Evolutionary conservation across 2,329 filamentous ascomycete species (phyloP).

Genomic region (Lachnellula arida): DNA sequence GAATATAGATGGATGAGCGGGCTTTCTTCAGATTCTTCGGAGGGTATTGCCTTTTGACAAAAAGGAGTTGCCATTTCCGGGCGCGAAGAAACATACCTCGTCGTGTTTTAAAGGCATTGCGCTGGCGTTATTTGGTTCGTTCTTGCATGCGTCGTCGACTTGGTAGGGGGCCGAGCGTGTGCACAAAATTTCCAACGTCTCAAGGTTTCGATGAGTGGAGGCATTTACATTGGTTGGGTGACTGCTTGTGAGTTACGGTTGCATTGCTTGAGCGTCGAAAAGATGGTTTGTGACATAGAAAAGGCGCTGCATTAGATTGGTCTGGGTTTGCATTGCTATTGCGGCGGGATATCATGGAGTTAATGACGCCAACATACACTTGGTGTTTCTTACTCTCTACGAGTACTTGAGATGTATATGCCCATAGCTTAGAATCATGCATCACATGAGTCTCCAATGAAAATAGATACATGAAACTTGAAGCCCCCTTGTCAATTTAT

Average conservation of each 20-base stretch:
- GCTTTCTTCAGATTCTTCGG: constrained; percentile 18
- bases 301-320: constrained; percentile 12
- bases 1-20: constrained; percentile 7
- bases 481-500: too few relatives aligned
- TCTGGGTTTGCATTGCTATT: neutral
- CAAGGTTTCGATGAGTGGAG: neutral
- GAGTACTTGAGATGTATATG: too few relatives aligned
- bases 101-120: constrained; percentile 14
- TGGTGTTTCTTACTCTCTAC: neutral
- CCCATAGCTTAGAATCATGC: too few relatives aligned
- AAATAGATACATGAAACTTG: neutral
- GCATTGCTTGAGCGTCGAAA: neutral
- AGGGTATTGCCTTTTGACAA: constrained; percentile 15
- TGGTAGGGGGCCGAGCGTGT: neutral
- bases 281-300: neutral
- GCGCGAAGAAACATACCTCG: too few relatives aligned
- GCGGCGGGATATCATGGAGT: neutral
- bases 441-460: neutral
- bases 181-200: neutral
- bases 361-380: neutral
- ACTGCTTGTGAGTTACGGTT: neutral
- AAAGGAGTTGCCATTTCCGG: neutral
- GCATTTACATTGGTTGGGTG: constrained; percentile 5
- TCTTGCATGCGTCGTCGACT: neutral
- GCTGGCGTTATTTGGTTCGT: constrained; percentile 12